These are phyloP conservation scores for Colletotrichum costaricense DNA, from an alignment of 2,329 filamentous ascomycete species.

Conservation along the genomic window DNA sequence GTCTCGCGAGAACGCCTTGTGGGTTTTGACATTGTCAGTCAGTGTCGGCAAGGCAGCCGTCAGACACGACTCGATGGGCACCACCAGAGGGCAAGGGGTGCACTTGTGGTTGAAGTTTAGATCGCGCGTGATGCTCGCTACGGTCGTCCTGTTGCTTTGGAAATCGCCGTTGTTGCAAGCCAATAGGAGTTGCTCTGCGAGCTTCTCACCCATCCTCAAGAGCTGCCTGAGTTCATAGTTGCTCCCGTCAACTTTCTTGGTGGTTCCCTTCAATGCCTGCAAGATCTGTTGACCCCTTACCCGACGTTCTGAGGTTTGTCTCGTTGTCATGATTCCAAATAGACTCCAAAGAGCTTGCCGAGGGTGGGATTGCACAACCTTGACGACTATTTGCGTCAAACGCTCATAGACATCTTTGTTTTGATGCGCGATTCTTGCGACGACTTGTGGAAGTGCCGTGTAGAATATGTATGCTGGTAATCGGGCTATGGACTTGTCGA, in stretches of 20 bases:
- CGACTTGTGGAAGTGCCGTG: conserved; percentile 87
- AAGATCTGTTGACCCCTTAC: conserved; percentile 64
- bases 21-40: conserved; percentile 78
- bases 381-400: conserved; percentile 83
- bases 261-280: conserved; percentile 57
- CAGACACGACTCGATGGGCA: conserved; percentile 87
- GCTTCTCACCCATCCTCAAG: conserved; percentile 81
- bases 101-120: conserved; percentile 87
- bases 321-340: conserved; percentile 86
- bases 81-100: conserved; percentile 86
- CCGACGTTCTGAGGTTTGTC: conserved; percentile 74
- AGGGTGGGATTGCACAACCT: conserved; percentile 88
- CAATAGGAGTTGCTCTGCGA: conserved; percentile 83
- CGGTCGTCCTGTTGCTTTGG: conserved; percentile 73
- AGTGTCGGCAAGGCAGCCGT: conserved; percentile 82
- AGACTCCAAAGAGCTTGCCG: conserved; percentile 93
- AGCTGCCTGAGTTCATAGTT: conserved; percentile 74
- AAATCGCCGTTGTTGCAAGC: conserved; percentile 83
- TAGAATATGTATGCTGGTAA: conserved; percentile 84
- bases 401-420: conserved; percentile 81
- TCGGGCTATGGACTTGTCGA: conserved; percentile 81
- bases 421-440: conserved; percentile 93
- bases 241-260: conserved; percentile 63
- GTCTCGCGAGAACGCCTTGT: conserved; percentile 89
- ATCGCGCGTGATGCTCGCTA: conserved; percentile 80